phyloP scores from a whole-genome alignment of 306 rosid species.

The Sophora flavescens region DNA sequence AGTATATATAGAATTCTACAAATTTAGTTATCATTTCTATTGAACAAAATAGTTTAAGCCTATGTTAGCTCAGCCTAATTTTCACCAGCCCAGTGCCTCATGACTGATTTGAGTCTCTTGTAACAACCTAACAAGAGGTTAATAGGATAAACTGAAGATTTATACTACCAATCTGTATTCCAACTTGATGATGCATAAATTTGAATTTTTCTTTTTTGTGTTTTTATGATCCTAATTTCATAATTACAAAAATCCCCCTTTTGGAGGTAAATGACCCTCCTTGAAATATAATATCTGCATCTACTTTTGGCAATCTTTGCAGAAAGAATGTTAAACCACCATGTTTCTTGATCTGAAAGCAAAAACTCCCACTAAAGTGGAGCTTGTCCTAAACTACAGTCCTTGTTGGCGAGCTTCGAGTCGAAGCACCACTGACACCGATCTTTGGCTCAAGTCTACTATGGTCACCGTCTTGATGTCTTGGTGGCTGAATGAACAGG shows the following conservation, averaged over 20 bases:
- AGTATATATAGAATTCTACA: neutral
- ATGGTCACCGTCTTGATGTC: constrained; percentile 63
- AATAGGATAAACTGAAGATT: neutral
- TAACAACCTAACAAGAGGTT: neutral
- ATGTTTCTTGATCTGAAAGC: constrained; percentile 29
- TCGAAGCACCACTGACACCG: constrained; percentile 59
- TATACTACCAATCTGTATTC: neutral
- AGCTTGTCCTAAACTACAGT: constrained; percentile 49
- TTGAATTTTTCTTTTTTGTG: neutral
- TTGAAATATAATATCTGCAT: constrained; percentile 23
- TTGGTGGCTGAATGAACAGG: constrained; percentile 59
- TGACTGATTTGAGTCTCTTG: neutral
- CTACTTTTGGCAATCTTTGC: constrained; percentile 1
- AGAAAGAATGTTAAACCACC: neutral
- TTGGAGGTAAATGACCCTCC: neutral
- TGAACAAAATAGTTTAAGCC: neutral
- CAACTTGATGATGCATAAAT: neutral
- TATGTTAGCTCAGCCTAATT: neutral
- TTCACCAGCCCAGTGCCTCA: neutral
- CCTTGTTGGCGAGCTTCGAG: constrained; percentile 58
- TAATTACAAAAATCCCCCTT: constrained; percentile 33
- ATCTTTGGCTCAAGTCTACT: constrained; percentile 21
- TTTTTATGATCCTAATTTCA: constrained; percentile 15
- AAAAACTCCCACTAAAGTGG: constrained; percentile 39
- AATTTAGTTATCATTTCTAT: neutral